Conservation (phyloP, 495 filamentous ascomycete genomes). For the Symbiotaphrina buchneri region DNA sequence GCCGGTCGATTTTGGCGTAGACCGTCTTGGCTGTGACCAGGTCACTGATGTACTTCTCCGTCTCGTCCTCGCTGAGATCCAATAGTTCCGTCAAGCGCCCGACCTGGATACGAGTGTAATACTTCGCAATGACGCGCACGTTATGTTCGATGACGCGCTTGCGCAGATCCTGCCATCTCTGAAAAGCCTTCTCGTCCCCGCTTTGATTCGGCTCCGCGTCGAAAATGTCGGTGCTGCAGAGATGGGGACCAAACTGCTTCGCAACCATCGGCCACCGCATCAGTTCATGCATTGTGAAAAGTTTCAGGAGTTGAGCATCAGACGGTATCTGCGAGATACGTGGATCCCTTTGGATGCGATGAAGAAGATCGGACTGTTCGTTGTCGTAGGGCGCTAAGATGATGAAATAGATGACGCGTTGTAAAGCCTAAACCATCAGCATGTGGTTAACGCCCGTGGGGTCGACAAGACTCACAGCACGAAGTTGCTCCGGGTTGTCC, state of each 20-base stretch:
- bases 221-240: slow-evolving; percentile 86
- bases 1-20: slow-evolving; percentile 91
- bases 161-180: slow-evolving; percentile 78
- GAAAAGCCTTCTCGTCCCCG: slow-evolving; percentile 44
- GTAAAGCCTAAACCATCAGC: slow-evolving; percentile 39
- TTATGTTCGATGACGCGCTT: slow-evolving; percentile 99
- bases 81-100: slow-evolving; percentile 69
- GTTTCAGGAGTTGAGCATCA: slow-evolving; percentile 64
- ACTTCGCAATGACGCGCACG: slow-evolving; percentile 89
- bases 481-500: slow-evolving; percentile 65
- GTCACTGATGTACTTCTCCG: slow-evolving; percentile 91
- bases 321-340: slow-evolving; percentile 35
- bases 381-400: slow-evolving; percentile 95
- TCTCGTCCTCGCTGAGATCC: slow-evolving; percentile 84
- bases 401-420: slow-evolving; percentile 90
- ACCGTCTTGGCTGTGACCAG: slow-evolving; percentile 92
- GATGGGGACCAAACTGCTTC: slow-evolving; percentile 63
- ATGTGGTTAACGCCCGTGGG: not conserved
- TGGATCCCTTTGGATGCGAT: slow-evolving; percentile 61
- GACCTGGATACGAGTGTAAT: slow-evolving; percentile 94
- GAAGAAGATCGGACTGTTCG: slow-evolving; percentile 91
- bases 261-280: slow-evolving; percentile 96
- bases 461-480: slow-evolving; percentile 32
- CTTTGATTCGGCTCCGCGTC: slow-evolving; percentile 33
- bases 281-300: slow-evolving; percentile 86